phyloP scores from a whole-genome alignment of 2,329 filamentous ascomycete species.

The Fusarium aywerte region DNA sequence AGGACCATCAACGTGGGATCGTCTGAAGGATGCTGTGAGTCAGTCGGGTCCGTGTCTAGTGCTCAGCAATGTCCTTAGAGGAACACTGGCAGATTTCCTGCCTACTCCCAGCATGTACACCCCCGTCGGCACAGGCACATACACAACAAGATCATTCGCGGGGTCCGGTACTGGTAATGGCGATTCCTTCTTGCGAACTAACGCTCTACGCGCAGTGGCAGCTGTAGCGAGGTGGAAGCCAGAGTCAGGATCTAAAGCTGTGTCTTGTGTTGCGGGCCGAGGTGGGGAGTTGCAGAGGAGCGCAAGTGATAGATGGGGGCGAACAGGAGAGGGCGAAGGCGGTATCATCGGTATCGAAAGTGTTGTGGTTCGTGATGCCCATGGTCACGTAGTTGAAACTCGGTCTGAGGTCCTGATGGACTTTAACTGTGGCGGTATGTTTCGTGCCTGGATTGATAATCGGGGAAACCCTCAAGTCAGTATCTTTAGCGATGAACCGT shows the following conservation, averaged over 20 bases:
- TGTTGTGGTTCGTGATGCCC: constrained; percentile 57
- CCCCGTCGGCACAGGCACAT: constrained; percentile 41
- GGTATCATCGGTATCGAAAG: constrained; percentile 86
- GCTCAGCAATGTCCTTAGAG: constrained; percentile 55
- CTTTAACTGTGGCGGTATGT: constrained; percentile 90
- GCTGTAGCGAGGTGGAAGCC: constrained; percentile 75
- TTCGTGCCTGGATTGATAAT: constrained; percentile 78
- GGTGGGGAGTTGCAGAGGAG: constrained; percentile 78
- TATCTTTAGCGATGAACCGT: constrained; percentile 49
- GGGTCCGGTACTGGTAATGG: constrained; percentile 88
- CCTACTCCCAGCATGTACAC: constrained; percentile 59
- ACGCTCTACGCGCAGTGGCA: constrained; percentile 76
- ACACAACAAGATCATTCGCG: constrained; percentile 58
- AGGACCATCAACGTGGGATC: constrained; percentile 18
- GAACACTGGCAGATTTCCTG: constrained; percentile 69
- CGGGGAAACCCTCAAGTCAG: constrained; percentile 66
- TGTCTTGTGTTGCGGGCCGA: constrained; percentile 74
- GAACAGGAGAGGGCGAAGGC: constrained; percentile 81
- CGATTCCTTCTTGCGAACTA: constrained; percentile 82
- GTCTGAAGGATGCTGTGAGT: constrained; percentile 22
- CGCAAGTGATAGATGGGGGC: constrained; percentile 77
- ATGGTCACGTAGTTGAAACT: constrained; percentile 56
- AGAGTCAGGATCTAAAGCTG: constrained; percentile 64
- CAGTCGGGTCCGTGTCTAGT: constrained; percentile 22
- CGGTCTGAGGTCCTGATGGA: constrained; percentile 73